These are phyloP conservation scores for Peniophora sp. DNA, from an alignment of 1,284 basidiomycete genomes.

Conservation along the genomic window DNA sequence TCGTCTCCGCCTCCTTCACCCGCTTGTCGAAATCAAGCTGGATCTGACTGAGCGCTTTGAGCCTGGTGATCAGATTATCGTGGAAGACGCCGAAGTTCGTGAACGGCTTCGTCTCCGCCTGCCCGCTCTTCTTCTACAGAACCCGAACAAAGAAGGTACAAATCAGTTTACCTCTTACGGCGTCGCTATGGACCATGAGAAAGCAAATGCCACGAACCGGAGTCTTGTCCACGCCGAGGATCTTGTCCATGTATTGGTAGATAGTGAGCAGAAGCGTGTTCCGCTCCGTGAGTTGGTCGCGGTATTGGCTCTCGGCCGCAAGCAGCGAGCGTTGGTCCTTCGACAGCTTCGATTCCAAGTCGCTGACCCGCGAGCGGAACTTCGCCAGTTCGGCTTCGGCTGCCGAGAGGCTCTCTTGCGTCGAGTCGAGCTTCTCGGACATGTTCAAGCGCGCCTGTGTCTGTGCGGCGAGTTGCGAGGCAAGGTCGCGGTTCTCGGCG, in stretches of 20 bases:
- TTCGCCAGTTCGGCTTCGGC: constrained; percentile 58
- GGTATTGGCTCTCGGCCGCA: constrained; percentile 70
- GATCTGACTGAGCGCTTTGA: constrained; percentile 79
- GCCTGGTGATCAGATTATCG: constrained; percentile 84
- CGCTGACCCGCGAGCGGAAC: constrained; percentile 54
- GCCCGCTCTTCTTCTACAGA: constrained; percentile 56
- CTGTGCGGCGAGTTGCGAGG: constrained; percentile 70
- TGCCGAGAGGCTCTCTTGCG: constrained; percentile 51
- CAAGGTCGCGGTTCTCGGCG: constrained; percentile 72
- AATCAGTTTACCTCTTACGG: no score
- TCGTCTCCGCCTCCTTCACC: constrained; percentile 71
- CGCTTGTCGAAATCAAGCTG: constrained; percentile 84
- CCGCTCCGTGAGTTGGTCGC: constrained; percentile 87
- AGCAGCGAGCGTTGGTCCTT: constrained; percentile 78
- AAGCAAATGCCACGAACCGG: constrained; percentile 42
- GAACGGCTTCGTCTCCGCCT: constrained; percentile 82
- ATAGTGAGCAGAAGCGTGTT: constrained; percentile 88
- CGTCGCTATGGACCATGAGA: no score
- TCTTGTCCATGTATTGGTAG: constrained; percentile 93
- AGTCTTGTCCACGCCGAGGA: constrained; percentile 81
- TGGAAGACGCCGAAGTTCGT: constrained; percentile 94
- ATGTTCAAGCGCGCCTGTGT: constrained; percentile 79
- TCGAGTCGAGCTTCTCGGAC: constrained; percentile 78
- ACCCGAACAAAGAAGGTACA: background rate
- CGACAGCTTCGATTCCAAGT: constrained; percentile 75